These are phyloP conservation scores for Salvia splendens DNA, from an alignment of 257 asterid genomes.

Conservation along the genomic window DNA sequence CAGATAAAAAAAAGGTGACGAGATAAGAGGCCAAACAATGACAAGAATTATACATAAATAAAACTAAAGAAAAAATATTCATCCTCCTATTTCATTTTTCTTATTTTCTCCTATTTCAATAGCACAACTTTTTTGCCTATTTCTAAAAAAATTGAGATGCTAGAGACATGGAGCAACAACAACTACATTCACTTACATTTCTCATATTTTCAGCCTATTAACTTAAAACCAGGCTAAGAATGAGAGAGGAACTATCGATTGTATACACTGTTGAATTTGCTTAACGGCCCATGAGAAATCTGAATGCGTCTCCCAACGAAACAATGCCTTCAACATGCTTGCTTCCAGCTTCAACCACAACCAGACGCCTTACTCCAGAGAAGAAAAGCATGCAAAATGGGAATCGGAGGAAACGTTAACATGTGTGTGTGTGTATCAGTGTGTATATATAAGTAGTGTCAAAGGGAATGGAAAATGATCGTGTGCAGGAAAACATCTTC, in stretches of 20 bases:
- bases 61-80: not conserved
- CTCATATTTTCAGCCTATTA: slow-evolving; percentile 43
- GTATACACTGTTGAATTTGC: slow-evolving; percentile 36
- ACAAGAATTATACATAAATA: slow-evolving; percentile 27
- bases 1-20: slow-evolving; percentile 9
- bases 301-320: slow-evolving; percentile 71
- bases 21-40: not conserved
- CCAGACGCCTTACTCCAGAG: slow-evolving; percentile 81
- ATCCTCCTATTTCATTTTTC: slow-evolving; percentile 24
- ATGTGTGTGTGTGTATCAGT: too few species aligned
- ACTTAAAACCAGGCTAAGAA: slow-evolving; percentile 47
- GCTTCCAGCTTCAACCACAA: slow-evolving; percentile 96
- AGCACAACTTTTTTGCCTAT: slow-evolving; percentile 19
- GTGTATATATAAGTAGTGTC: too few species aligned
- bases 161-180: slow-evolving; percentile 31
- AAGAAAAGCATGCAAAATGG: not conserved
- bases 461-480: too few species aligned
- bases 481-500: not conserved
- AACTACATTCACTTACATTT: slow-evolving; percentile 40
- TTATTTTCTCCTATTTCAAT: slow-evolving; percentile 29
- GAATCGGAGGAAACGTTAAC: too few species aligned
- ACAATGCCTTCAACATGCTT: slow-evolving; percentile 88
- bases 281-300: slow-evolving; percentile 65
- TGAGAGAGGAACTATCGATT: slow-evolving; percentile 40
- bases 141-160: slow-evolving; percentile 30